Evolutionary conservation across 2,329 filamentous ascomycete genomes (phyloP), one percentile per base, ranked within the genome.

Genomic region (Cercospora sp.): DNA sequence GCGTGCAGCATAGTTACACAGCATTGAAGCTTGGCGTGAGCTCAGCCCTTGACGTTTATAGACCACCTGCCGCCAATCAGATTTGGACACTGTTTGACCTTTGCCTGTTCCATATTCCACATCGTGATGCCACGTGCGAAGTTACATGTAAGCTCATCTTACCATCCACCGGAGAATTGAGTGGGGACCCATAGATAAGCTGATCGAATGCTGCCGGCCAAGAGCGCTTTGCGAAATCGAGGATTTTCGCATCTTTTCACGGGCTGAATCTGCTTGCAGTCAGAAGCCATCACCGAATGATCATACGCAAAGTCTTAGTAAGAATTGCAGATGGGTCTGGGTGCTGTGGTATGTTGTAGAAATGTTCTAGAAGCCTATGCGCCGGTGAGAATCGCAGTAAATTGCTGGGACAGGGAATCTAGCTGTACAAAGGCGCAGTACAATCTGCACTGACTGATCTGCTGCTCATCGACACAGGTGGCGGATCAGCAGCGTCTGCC

Each of bases 1-100:
- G 60, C 36, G 36, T 45, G 60, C 33, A 62, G 60, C 10, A 33
- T 42, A 26, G 31, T 62, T 62, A 3, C 13, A 62, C 60, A 7
- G 36, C 59, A 48, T 23, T 7, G 33, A 61, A 61, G 59, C 58
- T 62, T 61, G 55, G 64, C 42, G 31, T 28, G 33, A 42, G 45
- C 59, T 61, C 59, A 51, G 64, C 64, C 33, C 33, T 59, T 20
- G 48, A 28, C 59, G 42, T 39, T 66, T 57, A 55, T 66, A 61
- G 39, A 66, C 51, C 48, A 48, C 9, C 23, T 55, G 23, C 6
- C 26, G 61, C 61, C 42, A 63, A 63, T 63, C 61, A 63, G 30
- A 60, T 6, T 39, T 33, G 10, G 58, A 30, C 51, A 10, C 16
- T 10, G 28, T 18, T 3, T 30, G 23, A 30, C 51, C 12, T 57